Base-by-base conservation (phyloP, 1,284 basidiomycete genomes). In the Peniophora sp. region DNA sequence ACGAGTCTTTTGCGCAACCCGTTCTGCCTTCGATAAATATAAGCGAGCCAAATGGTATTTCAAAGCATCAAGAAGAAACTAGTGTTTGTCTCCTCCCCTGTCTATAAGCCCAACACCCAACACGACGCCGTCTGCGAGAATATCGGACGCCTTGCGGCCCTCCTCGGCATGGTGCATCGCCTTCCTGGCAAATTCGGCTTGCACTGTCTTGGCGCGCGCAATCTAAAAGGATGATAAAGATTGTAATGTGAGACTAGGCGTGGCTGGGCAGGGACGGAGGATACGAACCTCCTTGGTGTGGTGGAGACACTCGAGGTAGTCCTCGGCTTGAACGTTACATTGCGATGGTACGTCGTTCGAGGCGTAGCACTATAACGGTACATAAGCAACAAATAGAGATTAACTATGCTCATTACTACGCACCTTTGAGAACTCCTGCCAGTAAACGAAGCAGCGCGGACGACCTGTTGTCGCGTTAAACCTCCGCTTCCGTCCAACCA, bases 301-400 rank as follows among this genome's bases (percentile, higher is more conserved):
- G 66, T 97, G 94, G 53, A 97, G 71, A 69, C 95, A 97, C 68
- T 97, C 93, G 52, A 97, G 66, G 72, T 97, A 97, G 68, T 97
- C 94, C 56, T 90, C 90, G 55, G 82, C 84, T 58, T 84, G 85
- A 16, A 75, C 69, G 16, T 76, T 68, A 68, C 94, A 97, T 61
- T 91, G 75, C 45, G 70, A 67, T 1, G 92, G 91, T 45, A 73
- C 74, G 58, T 95, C 91, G 47, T 93, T 82, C 53, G 81, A 75
- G 9, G 88, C 85, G 66, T 97, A 97, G 72, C 94, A 97, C 87
- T 97, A 55, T 43, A 27, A 10, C n/a, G n/a, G n/a, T n/a, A n/a
- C n/a, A n/a, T n/a, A n/a, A n/a, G n/a, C n/a, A n/a, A n/a, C n/a
- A n/a, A n/a, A n/a, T n/a, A n/a, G n/a, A n/a, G n/a, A n/a, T n/a